Percentiles rank a stretch among this genome's conserved stretches.
Conservation (phyloP, 148 eudicot genomes). For the Nyssa sinensis region DNA sequence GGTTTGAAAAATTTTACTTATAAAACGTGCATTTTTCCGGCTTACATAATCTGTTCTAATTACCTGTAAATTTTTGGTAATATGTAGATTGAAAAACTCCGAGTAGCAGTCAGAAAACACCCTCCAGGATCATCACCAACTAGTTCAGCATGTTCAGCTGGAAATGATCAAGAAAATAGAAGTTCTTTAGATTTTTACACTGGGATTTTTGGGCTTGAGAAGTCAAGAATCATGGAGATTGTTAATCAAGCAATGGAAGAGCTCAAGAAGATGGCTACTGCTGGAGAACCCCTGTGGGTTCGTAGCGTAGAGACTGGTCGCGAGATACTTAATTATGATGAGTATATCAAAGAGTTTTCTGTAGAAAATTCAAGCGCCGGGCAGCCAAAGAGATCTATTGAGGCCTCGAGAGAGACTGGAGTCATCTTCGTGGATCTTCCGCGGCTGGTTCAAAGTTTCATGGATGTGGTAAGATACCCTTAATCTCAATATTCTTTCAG, state of each 20-base stretch:
- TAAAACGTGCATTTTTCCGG: too few species aligned
- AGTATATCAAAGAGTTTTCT: constrained; percentile 56
- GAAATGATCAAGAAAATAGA: constrained; percentile 53
- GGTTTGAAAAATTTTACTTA: too few species aligned
- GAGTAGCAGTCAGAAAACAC: constrained; percentile 46
- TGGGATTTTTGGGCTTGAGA: constrained; percentile 68
- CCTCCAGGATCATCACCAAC: constrained; percentile 54
- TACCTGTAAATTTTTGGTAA: too few species aligned
- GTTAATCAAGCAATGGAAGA: constrained; percentile 61
- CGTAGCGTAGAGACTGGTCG: constrained; percentile 78
- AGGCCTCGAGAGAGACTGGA: constrained; percentile 83
- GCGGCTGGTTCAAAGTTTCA: constrained; percentile 65
- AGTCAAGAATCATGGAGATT: constrained; percentile 54
- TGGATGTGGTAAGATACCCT: constrained; percentile 71
- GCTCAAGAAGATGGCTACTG: constrained; percentile 70
- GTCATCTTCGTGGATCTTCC: constrained; percentile 79
- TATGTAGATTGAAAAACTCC: constrained; percentile 76
- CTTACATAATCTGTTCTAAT: too few species aligned
- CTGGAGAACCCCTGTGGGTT: constrained; percentile 82
- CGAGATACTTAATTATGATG: constrained; percentile 87
- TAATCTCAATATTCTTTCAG: not conserved
- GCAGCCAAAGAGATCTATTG: constrained; percentile 56
- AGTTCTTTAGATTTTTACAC: constrained; percentile 67
- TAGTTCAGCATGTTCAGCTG: constrained; percentile 52
- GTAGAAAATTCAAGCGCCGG: constrained; percentile 27